These are phyloP conservation scores for Cyberlindnera maclurae DNA, from an alignment of 805 yeast species.

Conservation along the genomic window DNA sequence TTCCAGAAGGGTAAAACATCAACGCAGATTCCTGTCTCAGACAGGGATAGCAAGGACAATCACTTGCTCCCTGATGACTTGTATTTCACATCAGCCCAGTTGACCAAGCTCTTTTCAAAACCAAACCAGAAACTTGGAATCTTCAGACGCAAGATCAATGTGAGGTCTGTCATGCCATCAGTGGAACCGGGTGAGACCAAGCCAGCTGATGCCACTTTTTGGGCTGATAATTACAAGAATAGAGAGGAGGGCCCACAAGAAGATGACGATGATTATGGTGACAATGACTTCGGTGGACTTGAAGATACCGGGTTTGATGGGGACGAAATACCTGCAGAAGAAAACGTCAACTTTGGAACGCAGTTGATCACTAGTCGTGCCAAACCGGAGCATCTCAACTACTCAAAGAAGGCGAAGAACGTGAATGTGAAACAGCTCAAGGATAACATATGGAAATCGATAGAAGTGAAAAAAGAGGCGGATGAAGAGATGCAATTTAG, in stretches of 20 bases:
- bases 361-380: constrained; percentile 24
- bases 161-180: not conserved
- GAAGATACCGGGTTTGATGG: constrained; percentile 1
- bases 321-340: constrained; percentile 4
- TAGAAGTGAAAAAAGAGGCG: constrained; percentile 22
- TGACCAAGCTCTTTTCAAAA: constrained; percentile 62
- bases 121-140: constrained; percentile 43
- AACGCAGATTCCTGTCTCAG: constrained; percentile 34
- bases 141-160: constrained; percentile 14
- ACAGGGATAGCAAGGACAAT: constrained; percentile 33
- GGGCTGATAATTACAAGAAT: constrained; percentile 58
- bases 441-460: constrained; percentile 65
- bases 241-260: constrained; percentile 25
- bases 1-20: constrained; percentile 32
- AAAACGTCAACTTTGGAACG: constrained; percentile 18
- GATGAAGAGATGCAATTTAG: constrained; percentile 28
- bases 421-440: constrained; percentile 72
- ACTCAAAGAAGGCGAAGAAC: constrained; percentile 66
- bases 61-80: constrained; percentile 66
- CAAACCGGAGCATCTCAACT: constrained; percentile 42
- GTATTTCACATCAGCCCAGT: constrained; percentile 59
- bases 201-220: constrained; percentile 58
- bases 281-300: constrained; percentile 22
- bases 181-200: constrained; percentile 21
- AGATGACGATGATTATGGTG: constrained; percentile 23